These are phyloP conservation scores for Dioscorea alata DNA, from an alignment of 106 monocot genomes.

Conservation along the genomic window DNA sequence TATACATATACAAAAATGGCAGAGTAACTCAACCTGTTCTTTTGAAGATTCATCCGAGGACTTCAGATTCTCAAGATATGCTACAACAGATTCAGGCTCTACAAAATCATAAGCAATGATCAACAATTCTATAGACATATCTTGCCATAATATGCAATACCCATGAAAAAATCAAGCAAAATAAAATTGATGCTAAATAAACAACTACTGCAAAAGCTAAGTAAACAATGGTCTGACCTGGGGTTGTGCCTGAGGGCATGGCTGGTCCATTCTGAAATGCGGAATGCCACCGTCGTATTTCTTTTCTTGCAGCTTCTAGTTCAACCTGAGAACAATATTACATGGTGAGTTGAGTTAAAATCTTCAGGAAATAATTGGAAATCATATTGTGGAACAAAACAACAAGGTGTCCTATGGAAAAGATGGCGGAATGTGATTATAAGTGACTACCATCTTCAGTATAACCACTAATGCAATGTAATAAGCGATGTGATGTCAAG, in stretches of 20 bases:
- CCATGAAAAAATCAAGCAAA: neutral
- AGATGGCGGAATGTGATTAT: no score
- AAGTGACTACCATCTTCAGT: no score
- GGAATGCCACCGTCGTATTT: constrained; percentile 73
- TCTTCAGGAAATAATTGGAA: no score
- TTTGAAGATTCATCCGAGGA: constrained; percentile 88
- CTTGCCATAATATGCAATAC: neutral
- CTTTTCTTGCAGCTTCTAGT: constrained; percentile 45
- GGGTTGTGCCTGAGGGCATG: constrained; percentile 35
- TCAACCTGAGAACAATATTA: constrained; percentile 32
- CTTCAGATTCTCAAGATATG: constrained; percentile 71
- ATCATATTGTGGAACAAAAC: no score
- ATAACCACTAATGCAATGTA: no score
- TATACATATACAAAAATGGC: neutral
- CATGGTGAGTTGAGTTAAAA: no score
- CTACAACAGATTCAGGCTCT: constrained; percentile 67
- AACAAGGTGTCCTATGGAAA: no score
- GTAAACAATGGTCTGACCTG: constrained; percentile 23
- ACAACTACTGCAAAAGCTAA: neutral
- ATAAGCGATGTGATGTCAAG: no score
- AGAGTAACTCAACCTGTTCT: constrained; percentile 62
- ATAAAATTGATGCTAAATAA: neutral
- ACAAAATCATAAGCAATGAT: neutral
- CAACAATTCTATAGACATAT: neutral
- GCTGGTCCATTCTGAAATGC: constrained; percentile 61